Conservation (phyloP, 768 basidiomycete species). For the Collybia sp. region DNA sequence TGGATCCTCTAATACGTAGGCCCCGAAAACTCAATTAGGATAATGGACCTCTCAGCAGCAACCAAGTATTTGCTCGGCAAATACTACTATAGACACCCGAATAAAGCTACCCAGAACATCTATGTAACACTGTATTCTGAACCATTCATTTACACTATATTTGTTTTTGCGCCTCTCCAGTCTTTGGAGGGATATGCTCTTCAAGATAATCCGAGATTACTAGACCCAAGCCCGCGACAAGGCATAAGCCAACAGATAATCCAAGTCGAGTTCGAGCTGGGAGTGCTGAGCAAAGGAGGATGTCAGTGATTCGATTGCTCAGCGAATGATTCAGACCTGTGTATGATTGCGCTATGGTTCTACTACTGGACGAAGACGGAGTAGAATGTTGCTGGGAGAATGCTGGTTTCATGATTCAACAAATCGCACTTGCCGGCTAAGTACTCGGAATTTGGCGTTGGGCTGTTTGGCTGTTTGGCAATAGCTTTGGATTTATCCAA, state of each 20-base stretch:
- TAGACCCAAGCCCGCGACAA: slow-evolving; percentile 42
- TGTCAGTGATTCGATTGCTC: slow-evolving; percentile 5
- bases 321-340: slow-evolving; percentile 17
- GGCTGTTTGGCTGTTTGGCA: slow-evolving; percentile 3
- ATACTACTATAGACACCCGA: no score
- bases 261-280: slow-evolving; percentile 49
- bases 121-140: neutral
- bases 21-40: slow-evolving; percentile 17
- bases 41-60: slow-evolving; percentile 3
- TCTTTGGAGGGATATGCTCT: slow-evolving; percentile 24
- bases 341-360: slow-evolving; percentile 35
- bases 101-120: no score
- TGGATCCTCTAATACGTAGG: slow-evolving; percentile 28
- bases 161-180: slow-evolving; percentile 9
- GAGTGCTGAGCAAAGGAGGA: slow-evolving; percentile 32
- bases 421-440: no score
- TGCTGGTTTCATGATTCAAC: slow-evolving; percentile 3
- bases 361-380: slow-evolving; percentile 16
- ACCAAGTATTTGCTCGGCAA: no score
- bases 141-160: neutral
- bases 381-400: slow-evolving; percentile 9
- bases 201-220: slow-evolving; percentile 49
- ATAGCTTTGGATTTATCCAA: neutral
- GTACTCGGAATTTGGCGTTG: neutral
- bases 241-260: slow-evolving; percentile 43